These are phyloP conservation scores for Rhodotorula graminis DNA, from an alignment of 768 basidiomycete species.

Conservation along the genomic window DNA sequence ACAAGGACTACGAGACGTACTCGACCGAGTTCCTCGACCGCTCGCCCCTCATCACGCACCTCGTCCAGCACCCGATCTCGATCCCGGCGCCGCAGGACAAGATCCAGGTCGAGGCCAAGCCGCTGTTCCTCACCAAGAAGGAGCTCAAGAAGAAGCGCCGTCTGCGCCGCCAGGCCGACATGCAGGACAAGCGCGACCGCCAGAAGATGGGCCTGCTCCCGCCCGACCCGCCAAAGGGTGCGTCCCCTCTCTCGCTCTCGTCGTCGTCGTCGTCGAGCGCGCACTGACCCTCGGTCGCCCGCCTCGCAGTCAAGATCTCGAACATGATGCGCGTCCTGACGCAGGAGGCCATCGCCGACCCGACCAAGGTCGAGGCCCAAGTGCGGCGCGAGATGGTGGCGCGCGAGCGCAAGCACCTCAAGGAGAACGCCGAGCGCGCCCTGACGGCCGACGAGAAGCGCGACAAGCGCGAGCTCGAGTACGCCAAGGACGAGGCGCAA, in stretches of 20 bases:
- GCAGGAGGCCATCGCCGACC: conserved; percentile 92
- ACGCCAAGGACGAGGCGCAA: conserved; percentile 78
- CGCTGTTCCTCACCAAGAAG: conserved; percentile 89
- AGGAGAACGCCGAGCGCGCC: conserved; percentile 87
- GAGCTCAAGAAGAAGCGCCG: conserved; percentile 91
- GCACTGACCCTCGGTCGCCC: background rate
- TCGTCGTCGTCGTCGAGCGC: background rate
- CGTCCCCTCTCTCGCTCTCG: background rate
- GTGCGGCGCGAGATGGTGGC: conserved; percentile 88
- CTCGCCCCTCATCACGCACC: conserved; percentile 70
- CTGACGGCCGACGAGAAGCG: conserved; percentile 82
- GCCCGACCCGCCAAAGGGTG: conserved; percentile 91
- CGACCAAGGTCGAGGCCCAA: conserved; percentile 92
- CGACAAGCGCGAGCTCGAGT: conserved; percentile 82
- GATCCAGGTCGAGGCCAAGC: conserved; percentile 69
- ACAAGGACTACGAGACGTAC: conserved; percentile 61
- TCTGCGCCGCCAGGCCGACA: conserved; percentile 74
- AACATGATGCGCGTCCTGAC: conserved; percentile 98
- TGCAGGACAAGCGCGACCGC: conserved; percentile 90
- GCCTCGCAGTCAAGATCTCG: conserved; percentile 68
- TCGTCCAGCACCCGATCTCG: conserved; percentile 94
- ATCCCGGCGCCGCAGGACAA: conserved; percentile 87
- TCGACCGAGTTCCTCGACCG: conserved; percentile 41
- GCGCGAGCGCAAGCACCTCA: conserved; percentile 81
- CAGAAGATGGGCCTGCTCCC: conserved; percentile 94